Base-by-base conservation (phyloP, 2,329 filamentous ascomycete genomes). In the Alternaria consortialis region DNA sequence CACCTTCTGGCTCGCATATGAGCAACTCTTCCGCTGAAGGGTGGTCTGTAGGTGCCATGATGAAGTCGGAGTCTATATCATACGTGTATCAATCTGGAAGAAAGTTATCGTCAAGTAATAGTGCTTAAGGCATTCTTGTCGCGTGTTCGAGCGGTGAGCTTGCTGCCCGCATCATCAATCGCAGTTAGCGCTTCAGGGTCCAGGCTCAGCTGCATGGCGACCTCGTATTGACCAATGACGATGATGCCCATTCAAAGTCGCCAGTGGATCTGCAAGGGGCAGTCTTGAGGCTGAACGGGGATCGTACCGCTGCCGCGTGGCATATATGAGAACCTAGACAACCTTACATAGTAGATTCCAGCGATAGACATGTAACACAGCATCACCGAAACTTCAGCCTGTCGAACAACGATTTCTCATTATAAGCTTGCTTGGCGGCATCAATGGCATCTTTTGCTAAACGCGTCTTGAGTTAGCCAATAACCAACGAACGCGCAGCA, bases 1-100 rank as follows among this genome's bases (percentile, higher is more conserved):
- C 70, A 63, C 80, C 77, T 66, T 80, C 79, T 29, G 80, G 75
- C 68, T 81, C 77, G 27, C 79, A 83, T 64, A 82, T 77, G 61
- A 74, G 59, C 57, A 76, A 71, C 47, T 79, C 76, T 59, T 76
- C 74, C 13, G 74, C 69, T 17, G 74, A 66, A 4, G 73, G 68
- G 8, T 66, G 42, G 29, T 74, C 66, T 60, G 63, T 68, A 9
- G 68, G 61, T 20, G 72, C 63, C 75, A 77, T 77, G 60, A 56
- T 59, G 27, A 48, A 42, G 39, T 53, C 54, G 20, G 42, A 47
- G 36, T 54, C 17, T 58, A 17, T 23, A 7, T 29, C 25, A 11
- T 20, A 37, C 9, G 31, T 40, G 8, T 57, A 40, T 34, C 42
- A 34, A 43, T 23, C n/a, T 23, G 37, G 12, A 34, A 52, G 15